phyloP scores from a whole-genome alignment of 495 filamentous ascomycete genomes.

The Penicillium simplicissimum region DNA sequence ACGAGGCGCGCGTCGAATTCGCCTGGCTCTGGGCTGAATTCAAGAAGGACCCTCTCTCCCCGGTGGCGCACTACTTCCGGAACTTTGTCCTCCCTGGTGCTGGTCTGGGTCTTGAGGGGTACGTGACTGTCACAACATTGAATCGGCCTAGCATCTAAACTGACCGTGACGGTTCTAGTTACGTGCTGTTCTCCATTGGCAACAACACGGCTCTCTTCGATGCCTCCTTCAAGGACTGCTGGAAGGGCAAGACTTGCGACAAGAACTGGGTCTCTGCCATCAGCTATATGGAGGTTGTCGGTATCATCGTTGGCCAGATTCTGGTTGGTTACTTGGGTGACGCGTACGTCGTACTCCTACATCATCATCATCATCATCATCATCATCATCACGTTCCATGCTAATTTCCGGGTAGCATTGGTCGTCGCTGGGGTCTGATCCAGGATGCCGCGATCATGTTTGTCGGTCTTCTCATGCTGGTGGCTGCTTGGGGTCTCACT shows the following conservation, averaged over 20 bases:
- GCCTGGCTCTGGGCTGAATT: slow-evolving; percentile 65
- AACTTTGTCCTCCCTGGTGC: slow-evolving; percentile 86
- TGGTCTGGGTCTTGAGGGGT: slow-evolving; percentile 81
- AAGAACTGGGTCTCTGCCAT: slow-evolving; percentile 71
- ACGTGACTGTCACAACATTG: background rate
- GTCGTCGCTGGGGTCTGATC: slow-evolving; percentile 86
- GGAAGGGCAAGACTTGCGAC: slow-evolving; percentile 66
- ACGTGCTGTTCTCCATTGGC: slow-evolving; percentile 90
- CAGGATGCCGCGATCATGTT: slow-evolving; percentile 91
- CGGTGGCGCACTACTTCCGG: slow-evolving; percentile 74
- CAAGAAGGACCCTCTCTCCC: slow-evolving; percentile 75
- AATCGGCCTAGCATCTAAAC: background rate
- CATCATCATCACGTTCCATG: background rate
- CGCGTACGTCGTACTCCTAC: slow-evolving; percentile 37
- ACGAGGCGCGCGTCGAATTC: slow-evolving; percentile 64
- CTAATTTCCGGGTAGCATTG: slow-evolving; percentile 52
- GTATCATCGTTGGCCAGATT: slow-evolving; percentile 85
- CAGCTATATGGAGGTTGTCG: slow-evolving; percentile 78
- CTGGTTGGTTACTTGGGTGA: slow-evolving; percentile 64
- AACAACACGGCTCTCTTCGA: slow-evolving; percentile 75
- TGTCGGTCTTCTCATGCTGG: slow-evolving; percentile 80
- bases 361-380: background rate
- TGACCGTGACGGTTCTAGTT: slow-evolving; percentile 32
- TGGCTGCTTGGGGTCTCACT: slow-evolving; percentile 76
- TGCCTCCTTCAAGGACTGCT: slow-evolving; percentile 69